phyloP scores from a whole-genome alignment of 768 basidiomycete species.

The Boletus coccyginus region DNA sequence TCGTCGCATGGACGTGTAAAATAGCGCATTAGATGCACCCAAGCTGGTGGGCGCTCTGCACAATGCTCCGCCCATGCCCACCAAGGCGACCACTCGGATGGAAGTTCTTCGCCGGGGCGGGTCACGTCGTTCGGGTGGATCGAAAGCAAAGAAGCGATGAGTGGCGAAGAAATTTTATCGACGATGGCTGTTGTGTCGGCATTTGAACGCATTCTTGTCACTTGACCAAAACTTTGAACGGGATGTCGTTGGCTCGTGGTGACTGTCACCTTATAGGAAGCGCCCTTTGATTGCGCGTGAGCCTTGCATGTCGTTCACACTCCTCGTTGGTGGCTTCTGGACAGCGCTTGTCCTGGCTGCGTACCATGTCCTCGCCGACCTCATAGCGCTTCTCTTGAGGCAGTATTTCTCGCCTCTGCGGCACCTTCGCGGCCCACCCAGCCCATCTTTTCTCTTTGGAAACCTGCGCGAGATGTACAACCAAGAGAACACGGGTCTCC shows the following conservation, averaged over 20 bases:
- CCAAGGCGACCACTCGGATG: slow-evolving; percentile 33
- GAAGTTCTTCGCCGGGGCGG: slow-evolving; percentile 14
- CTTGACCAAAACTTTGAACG: background rate
- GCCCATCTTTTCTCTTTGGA: slow-evolving; percentile 47
- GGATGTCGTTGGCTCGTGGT: too few species aligned
- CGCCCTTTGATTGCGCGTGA: background rate
- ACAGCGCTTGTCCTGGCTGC: slow-evolving; percentile 12
- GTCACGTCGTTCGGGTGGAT: slow-evolving; percentile 49
- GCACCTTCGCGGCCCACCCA: slow-evolving; percentile 45
- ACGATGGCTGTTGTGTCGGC: slow-evolving; percentile 14
- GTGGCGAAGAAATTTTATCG: slow-evolving; percentile 19
- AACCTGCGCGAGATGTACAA: slow-evolving; percentile 54
- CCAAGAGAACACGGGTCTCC: slow-evolving; percentile 53
- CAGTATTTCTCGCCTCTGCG: slow-evolving; percentile 49
- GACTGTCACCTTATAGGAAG: background rate
- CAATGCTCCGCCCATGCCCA: slow-evolving; percentile 34
- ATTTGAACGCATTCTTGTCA: background rate
- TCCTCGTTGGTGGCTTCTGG: background rate
- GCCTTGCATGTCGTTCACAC: slow-evolving; percentile 1
- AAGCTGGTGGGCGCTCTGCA: slow-evolving; percentile 18
- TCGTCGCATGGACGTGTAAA: slow-evolving; percentile 15
- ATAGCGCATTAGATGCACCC: slow-evolving; percentile 25
- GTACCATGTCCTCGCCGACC: slow-evolving; percentile 31
- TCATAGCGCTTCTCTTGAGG: slow-evolving; percentile 42
- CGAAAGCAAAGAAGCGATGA: slow-evolving; percentile 35